These are phyloP conservation scores for Starmerella etchellsii DNA, from an alignment of 805 yeast genomes.

Conservation along the genomic window DNA sequence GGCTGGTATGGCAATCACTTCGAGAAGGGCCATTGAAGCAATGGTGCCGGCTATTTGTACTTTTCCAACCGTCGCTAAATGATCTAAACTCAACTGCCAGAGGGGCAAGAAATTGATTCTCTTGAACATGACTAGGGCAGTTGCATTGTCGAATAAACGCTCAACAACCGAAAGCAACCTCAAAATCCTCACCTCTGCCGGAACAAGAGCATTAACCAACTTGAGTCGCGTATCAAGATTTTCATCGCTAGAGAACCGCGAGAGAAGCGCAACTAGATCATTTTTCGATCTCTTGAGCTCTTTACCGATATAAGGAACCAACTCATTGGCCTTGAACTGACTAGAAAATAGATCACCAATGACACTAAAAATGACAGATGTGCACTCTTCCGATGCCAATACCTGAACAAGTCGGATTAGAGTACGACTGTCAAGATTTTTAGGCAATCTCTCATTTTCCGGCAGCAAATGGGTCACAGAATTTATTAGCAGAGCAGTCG, in stretches of 20 bases:
- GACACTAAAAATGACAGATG: background rate
- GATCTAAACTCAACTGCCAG: constrained; percentile 66
- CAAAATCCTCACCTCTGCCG: constrained; percentile 49
- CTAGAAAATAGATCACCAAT: background rate
- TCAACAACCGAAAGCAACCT: constrained; percentile 80
- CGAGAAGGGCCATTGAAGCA: constrained; percentile 62
- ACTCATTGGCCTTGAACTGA: background rate
- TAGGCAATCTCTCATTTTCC: background rate
- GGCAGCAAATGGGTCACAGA: background rate
- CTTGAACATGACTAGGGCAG: constrained; percentile 29
- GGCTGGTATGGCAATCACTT: constrained; percentile 91
- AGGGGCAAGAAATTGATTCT: constrained; percentile 58
- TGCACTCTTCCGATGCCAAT: background rate
- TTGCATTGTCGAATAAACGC: constrained; percentile 46
- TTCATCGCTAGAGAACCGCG: background rate
- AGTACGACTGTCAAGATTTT: background rate
- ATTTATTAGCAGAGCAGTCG: background rate
- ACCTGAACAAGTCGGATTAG: background rate
- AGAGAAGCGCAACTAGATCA: background rate
- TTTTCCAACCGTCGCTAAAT: constrained; percentile 57
- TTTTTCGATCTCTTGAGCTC: background rate
- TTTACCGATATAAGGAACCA: background rate
- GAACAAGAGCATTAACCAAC: background rate
- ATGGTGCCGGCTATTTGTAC: constrained; percentile 28
- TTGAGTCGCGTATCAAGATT: background rate